Percentiles rank a stretch among this genome's conserved stretches.
Evolutionary conservation across 2,329 filamentous ascomycete genomes (phyloP).

Genomic region (Penicillium sp.): DNA sequence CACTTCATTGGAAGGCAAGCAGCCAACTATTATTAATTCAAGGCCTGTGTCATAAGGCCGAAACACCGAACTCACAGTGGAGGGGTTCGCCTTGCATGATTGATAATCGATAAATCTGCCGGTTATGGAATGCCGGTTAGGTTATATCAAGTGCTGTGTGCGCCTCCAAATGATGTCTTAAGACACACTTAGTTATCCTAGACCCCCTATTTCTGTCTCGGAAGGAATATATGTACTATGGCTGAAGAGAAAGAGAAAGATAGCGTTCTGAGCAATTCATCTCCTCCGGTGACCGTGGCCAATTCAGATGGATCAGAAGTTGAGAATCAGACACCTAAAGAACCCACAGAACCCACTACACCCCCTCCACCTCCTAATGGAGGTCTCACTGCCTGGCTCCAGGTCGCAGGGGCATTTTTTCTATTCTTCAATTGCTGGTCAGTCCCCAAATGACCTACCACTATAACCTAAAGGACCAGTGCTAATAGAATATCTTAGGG

Average conservation of each 20-base stretch:
- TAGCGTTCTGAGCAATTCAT: neutral
- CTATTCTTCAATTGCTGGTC: slow-evolving; percentile 36
- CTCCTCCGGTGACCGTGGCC: too few species aligned
- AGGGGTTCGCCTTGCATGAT: neutral
- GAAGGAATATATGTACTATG: neutral
- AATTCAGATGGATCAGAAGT: slow-evolving; percentile 4
- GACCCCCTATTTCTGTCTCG: too few species aligned
- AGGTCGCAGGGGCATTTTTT: slow-evolving; percentile 31
- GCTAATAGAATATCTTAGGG: slow-evolving; percentile 27
- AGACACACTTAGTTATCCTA: neutral
- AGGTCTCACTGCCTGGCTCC: slow-evolving; percentile 30
- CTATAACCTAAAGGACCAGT: neutral
- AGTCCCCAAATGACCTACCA: neutral
- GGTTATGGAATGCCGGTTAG: neutral
- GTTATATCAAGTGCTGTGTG: neutral
- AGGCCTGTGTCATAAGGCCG: neutral
- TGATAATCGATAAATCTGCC: neutral
- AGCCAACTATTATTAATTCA: neutral
- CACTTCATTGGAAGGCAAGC: neutral
- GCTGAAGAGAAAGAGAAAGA: neutral
- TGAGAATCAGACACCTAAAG: slow-evolving; percentile 8
- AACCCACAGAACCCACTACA: neutral
- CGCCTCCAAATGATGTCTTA: neutral
- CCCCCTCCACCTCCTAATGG: slow-evolving; percentile 27
- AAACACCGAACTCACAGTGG: neutral